Conservation (phyloP, 441 rosid genomes). For the Iberis amara region DNA sequence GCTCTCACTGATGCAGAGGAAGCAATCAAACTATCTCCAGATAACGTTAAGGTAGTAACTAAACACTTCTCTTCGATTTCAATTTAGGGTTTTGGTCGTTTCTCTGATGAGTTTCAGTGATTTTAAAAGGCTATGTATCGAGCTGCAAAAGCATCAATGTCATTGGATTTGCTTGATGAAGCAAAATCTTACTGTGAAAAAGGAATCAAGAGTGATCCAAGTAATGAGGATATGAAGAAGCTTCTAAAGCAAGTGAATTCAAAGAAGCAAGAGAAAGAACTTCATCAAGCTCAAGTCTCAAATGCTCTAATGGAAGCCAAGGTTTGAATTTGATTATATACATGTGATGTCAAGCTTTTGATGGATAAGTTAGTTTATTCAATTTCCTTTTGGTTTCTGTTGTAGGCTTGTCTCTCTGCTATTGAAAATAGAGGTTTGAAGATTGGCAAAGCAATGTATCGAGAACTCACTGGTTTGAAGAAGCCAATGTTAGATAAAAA, state of each 20-base stretch:
- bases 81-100: not conserved
- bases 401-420: conserved; percentile 63
- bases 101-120: conserved; percentile 2
- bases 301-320: conserved; percentile 57
- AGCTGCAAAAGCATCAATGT: conserved; percentile 78
- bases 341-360: not conserved
- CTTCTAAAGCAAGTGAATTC: conserved; percentile 47
- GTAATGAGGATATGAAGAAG: conserved; percentile 67
- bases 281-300: conserved; percentile 51
- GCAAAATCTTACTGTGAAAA: conserved; percentile 47
- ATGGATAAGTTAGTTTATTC: not conserved
- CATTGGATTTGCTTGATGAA: conserved; percentile 55
- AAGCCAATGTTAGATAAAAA: conserved; percentile 67
- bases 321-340: conserved; percentile 51
- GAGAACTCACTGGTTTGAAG: conserved; percentile 68
- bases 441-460: conserved; percentile 69
- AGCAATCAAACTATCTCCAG: conserved; percentile 49
- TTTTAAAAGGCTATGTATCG: conserved; percentile 59
- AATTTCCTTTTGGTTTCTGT: conserved; percentile 10
- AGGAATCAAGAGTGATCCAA: conserved; percentile 58
- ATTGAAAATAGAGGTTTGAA: conserved; percentile 62
- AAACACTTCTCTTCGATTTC: not conserved
- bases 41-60: conserved; percentile 54
- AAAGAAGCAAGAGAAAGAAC: conserved; percentile 53
- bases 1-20: conserved; percentile 72